Evolutionary conservation across 192 early-diverging fungal species (phyloP).

Genomic region (Phlyctochytrium arcticum): DNA sequence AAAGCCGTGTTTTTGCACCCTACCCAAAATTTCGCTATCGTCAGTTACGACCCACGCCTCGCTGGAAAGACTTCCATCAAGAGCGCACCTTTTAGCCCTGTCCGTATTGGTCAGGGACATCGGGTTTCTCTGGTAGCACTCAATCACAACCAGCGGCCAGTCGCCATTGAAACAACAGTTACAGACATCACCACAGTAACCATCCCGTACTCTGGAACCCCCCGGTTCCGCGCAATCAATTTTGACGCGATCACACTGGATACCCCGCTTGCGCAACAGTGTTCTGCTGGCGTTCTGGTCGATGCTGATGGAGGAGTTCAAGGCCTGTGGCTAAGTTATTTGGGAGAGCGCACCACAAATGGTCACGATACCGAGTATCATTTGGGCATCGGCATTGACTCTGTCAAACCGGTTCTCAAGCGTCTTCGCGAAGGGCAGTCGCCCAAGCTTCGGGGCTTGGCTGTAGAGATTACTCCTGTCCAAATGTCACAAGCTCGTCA

Average conservation of each 20-base stretch:
- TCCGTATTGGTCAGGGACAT: constrained; percentile 59
- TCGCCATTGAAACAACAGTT: constrained; percentile 44
- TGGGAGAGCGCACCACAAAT: constrained; percentile 66
- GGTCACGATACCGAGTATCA: constrained; percentile 50
- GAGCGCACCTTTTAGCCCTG: constrained; percentile 54
- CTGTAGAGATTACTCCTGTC: constrained; percentile 43
- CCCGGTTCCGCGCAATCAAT: constrained; percentile 67
- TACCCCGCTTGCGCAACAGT: constrained; percentile 77
- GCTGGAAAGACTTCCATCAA: constrained; percentile 73
- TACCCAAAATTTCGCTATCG: constrained; percentile 79
- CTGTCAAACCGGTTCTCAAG: constrained; percentile 33
- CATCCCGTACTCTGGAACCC: constrained; percentile 49
- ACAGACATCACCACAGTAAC: constrained; percentile 49
- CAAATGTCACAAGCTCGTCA: constrained; percentile 42
- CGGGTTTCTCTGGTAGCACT: constrained; percentile 41
- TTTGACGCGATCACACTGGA: constrained; percentile 77
- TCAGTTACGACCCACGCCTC: constrained; percentile 73
- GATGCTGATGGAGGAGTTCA: constrained; percentile 63
- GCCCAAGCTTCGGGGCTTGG: constrained; percentile 33
- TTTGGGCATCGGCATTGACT: constrained; percentile 27
- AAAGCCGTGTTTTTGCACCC: constrained; percentile 81
- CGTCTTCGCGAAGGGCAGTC: constrained; percentile 15
- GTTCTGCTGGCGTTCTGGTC: constrained; percentile 67
- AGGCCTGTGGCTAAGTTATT: constrained; percentile 69
- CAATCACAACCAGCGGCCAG: constrained; percentile 50